These are phyloP conservation scores for Diaporthe sp. DNA, from an alignment of 2,329 filamentous ascomycete species.

Conservation along the genomic window DNA sequence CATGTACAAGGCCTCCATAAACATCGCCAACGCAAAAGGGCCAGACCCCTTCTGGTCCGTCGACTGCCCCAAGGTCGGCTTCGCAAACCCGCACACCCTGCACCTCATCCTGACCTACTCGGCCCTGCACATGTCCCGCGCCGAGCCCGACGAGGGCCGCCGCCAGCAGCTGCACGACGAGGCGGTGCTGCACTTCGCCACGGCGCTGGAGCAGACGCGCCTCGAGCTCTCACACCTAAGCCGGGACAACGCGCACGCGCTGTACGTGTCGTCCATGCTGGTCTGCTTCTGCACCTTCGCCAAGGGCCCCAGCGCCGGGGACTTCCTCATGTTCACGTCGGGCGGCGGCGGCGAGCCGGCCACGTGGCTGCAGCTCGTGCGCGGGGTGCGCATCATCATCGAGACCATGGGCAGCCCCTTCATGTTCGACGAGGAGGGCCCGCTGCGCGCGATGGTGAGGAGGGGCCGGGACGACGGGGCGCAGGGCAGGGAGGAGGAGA, in stretches of 20 bases:
- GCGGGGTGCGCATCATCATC: conserved; percentile 42
- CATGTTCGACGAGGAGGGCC: not conserved
- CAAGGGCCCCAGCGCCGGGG: conserved; percentile 26
- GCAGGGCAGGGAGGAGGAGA: not conserved
- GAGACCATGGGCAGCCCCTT: conserved; percentile 40
- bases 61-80: conserved; percentile 45
- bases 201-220: conserved; percentile 13
- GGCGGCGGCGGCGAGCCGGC: conserved; percentile 30
- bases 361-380: conserved; percentile 40
- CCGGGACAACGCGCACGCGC: conserved; percentile 42
- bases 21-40: conserved; percentile 39
- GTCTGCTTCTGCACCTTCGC: conserved; percentile 40
- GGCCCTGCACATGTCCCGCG: conserved; percentile 42
- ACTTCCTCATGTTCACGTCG: conserved; percentile 40
- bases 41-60: conserved; percentile 41
- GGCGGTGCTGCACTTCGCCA: conserved; percentile 25
- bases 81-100: conserved; percentile 45
- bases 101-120: conserved; percentile 46
- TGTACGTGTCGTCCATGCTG: conserved; percentile 45
- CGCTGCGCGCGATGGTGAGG: not conserved
- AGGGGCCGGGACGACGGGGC: too few species aligned
- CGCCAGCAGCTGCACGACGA: conserved; percentile 1
- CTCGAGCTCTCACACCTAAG: conserved; percentile 42
- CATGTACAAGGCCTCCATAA: conserved; percentile 42
- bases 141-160: conserved; percentile 21